Percentiles rank a stretch among this genome's conserved stretches.
Conservation (phyloP, 257 asterid genomes). For the Anisodus tanguticus region DNA sequence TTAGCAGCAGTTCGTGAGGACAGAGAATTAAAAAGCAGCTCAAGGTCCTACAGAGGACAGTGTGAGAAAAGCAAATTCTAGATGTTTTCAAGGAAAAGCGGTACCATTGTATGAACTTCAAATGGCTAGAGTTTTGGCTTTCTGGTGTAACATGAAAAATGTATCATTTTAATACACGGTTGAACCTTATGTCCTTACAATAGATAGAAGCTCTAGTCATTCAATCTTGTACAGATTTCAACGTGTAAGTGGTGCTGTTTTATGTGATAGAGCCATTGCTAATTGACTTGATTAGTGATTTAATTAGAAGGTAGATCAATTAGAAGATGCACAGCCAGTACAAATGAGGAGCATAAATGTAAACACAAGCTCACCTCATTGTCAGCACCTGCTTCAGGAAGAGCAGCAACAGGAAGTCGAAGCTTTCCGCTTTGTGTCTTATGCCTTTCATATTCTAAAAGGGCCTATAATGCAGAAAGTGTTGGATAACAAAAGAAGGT, state of each 20-base stretch:
- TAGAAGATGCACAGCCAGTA: constrained; percentile 11
- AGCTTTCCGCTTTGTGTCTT: constrained; percentile 78
- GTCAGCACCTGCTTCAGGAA: constrained; percentile 69
- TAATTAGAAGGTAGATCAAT: neutral
- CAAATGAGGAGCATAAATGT: constrained; percentile 25
- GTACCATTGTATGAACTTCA: neutral
- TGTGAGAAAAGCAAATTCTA: neutral
- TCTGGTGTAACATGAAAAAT: neutral
- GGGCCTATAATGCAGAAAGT: constrained; percentile 54
- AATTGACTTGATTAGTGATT: neutral
- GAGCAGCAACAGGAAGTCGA: constrained; percentile 64
- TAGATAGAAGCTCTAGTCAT: neutral
- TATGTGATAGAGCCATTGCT: constrained; percentile 19
- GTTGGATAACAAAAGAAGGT: constrained; percentile 13
- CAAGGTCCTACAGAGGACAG: neutral
- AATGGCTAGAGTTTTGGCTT: neutral
- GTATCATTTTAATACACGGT: neutral
- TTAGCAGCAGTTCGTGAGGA: neutral
- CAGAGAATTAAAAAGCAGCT: neutral
- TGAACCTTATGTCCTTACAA: neutral
- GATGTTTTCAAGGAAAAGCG: neutral
- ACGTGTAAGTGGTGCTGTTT: neutral
- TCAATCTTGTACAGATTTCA: constrained; percentile 21
- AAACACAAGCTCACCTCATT: constrained; percentile 56
- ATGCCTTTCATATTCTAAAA: constrained; percentile 83